phyloP scores from a whole-genome alignment of 2,329 filamentous ascomycete genomes.

The Hymenoscyphus repandus region DNA sequence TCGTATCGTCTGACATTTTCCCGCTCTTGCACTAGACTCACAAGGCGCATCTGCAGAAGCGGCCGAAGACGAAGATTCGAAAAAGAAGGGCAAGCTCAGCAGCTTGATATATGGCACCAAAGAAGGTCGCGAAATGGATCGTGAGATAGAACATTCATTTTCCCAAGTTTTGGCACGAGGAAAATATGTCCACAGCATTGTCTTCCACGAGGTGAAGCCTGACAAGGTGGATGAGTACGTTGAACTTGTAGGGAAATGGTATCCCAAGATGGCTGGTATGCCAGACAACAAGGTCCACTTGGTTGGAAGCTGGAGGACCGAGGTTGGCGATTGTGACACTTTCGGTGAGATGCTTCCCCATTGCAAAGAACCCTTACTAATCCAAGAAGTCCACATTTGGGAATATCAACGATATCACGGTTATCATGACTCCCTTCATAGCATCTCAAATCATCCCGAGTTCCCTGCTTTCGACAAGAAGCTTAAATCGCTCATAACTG shows the following conservation, averaged over 20 bases:
- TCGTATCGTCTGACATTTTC: constrained; percentile 15
- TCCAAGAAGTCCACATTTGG: constrained; percentile 90
- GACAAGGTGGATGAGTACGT: constrained; percentile 95
- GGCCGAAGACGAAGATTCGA: constrained; percentile 58
- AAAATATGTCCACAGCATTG: constrained; percentile 98
- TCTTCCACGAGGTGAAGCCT: constrained; percentile 92
- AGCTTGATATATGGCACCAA: constrained; percentile 96
- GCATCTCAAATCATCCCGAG: constrained; percentile 76
- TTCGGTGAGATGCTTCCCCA: constrained; percentile 60
- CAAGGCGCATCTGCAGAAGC: constrained; percentile 54
- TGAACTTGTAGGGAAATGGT: constrained; percentile 83
- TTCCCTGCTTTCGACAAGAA: constrained; percentile 79
- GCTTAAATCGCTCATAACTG: constrained; percentile 77
- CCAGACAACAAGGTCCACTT: constrained; percentile 92
- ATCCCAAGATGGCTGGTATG: constrained; percentile 78
- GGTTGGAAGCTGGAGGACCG: constrained; percentile 96
- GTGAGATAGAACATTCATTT: constrained; percentile 93
- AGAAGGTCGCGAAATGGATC: constrained; percentile 88
- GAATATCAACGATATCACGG: constrained; percentile 97
- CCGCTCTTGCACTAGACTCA: constrained; percentile 52
- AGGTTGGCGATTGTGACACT: constrained; percentile 94
- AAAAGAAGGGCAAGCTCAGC: constrained; percentile 63
- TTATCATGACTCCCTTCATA: constrained; percentile 87
- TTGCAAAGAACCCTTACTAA: constrained; percentile 28
- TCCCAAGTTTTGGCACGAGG: constrained; percentile 90